Percentiles rank a stretch among this genome's conserved stretches.
Conservation (phyloP, 1,284 basidiomycete genomes). For the Pyrrhoderma lamaoense region DNA sequence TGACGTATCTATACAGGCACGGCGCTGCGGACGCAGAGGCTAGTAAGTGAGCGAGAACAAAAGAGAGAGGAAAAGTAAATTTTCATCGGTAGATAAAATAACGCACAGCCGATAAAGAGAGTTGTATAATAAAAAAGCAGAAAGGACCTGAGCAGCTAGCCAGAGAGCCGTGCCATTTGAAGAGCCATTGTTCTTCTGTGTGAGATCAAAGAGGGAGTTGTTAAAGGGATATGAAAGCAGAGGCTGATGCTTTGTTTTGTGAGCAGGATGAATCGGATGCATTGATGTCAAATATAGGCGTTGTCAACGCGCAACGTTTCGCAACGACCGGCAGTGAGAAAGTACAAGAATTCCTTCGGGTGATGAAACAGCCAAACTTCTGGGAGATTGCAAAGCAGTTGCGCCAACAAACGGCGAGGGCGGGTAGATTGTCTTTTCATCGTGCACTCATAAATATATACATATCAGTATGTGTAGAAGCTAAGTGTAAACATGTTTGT, state of each 20-base stretch:
- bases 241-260: constrained; percentile 61
- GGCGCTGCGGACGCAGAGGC: not conserved
- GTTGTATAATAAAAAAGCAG: constrained; percentile 48
- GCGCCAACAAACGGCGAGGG: too few species aligned
- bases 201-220: constrained; percentile 36
- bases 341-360: too few species aligned
- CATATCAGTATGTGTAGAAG: too few species aligned
- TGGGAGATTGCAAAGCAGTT: too few species aligned
- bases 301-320: too few species aligned
- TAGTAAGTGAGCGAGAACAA: not conserved
- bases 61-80: not conserved
- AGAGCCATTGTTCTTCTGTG: constrained; percentile 50
- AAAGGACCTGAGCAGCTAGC: constrained; percentile 74
- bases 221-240: constrained; percentile 43
- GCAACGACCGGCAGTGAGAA: too few species aligned
- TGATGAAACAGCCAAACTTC: too few species aligned
- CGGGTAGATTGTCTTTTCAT: too few species aligned
- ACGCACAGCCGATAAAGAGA: constrained; percentile 21
- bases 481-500: too few species aligned
- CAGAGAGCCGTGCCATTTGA: constrained; percentile 86
- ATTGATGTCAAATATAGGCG: too few species aligned
- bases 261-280: constrained; percentile 37
- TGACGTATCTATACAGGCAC: constrained; percentile 5
- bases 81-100: constrained; percentile 16
- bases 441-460: too few species aligned